phyloP scores from a whole-genome alignment of 148 eudicot species.

The Diospyros lotus region DNA sequence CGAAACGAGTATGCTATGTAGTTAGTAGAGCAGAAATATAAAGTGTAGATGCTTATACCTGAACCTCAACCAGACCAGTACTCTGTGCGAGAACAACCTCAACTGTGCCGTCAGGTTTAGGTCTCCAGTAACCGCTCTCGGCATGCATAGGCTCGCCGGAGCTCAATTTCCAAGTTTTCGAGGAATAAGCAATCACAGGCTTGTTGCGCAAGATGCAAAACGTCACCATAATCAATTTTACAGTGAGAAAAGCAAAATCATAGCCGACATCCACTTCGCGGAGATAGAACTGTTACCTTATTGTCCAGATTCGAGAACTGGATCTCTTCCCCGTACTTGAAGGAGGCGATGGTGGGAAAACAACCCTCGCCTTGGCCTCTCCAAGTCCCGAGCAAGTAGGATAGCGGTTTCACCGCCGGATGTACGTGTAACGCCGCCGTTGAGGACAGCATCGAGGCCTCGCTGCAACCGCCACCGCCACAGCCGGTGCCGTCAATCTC shows the following conservation, averaged over 20 bases:
- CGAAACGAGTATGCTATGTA: not conserved
- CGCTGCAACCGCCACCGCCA: no score
- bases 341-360: conserved; percentile 45
- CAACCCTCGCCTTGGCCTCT: conserved; percentile 52
- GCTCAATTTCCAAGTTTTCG: conserved; percentile 49
- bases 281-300: conserved; percentile 25
- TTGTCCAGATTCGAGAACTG: conserved; percentile 36
- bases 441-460: not conserved
- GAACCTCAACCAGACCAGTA: conserved; percentile 52
- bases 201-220: not conserved
- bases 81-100: conserved; percentile 60
- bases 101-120: conserved; percentile 45
- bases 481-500: no score
- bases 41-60: conserved; percentile 18
- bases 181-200: conserved; percentile 52
- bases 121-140: conserved; percentile 52
- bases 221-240: not conserved
- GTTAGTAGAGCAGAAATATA: no score
- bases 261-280: no score
- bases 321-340: conserved; percentile 43
- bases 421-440: conserved; percentile 21
- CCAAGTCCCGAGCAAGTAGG: conserved; percentile 49
- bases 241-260: not conserved
- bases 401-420: conserved; percentile 33
- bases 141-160: conserved; percentile 57